Evolutionary conservation across 805 yeast genomes (phyloP), one percentile per base, ranked within the genome.

Genomic region (Isabelozyma heimii): DNA sequence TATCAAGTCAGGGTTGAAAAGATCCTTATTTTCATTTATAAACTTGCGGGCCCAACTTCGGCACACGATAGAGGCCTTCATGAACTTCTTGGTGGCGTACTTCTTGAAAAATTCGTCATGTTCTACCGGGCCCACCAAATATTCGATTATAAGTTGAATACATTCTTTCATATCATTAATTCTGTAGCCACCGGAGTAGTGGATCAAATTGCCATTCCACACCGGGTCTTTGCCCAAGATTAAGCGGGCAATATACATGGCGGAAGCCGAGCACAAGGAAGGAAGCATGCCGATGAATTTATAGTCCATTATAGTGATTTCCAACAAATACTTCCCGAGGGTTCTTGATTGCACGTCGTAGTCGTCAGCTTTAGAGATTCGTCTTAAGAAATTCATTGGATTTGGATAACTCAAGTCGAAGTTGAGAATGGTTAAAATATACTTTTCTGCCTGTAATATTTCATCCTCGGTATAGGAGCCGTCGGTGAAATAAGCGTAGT

Each of bases 31-130:
- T 51, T 79, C 83, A 40, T 72, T 60, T 40, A 70, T 69, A 47
- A 79, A 70, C 58, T 82, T 79, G 62, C 85, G 82, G 20, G 91
- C 94, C 94, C 94, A 87, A 64, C 86, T 87, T 63, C 92, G 80
- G 53, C 94, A 85, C 49, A 86, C 75, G 15, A 87, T 80, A 49
- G 90, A 83, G 26, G 91, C 94, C 67, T 89, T 89, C 86, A 94
- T 82, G 63, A 85, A 91, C 65, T 88, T 86, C 63, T 90, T 83
- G 30, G 94, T 82, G 43, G 96, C 92, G 65, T 94, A 94, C 70
- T 94, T 94, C 63, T 87, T 89, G 75, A 90, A 91, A 62, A 92
- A 90, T 65, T 90, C 97, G 62, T 89, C 96, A 69, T 91, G 96
- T 50, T 83, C 84, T 46, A 91, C 88, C 9, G 96, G 96, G 42